Conservation (phyloP, 352 stramenopile genomes). For the Pythium pyrilobum region DNA sequence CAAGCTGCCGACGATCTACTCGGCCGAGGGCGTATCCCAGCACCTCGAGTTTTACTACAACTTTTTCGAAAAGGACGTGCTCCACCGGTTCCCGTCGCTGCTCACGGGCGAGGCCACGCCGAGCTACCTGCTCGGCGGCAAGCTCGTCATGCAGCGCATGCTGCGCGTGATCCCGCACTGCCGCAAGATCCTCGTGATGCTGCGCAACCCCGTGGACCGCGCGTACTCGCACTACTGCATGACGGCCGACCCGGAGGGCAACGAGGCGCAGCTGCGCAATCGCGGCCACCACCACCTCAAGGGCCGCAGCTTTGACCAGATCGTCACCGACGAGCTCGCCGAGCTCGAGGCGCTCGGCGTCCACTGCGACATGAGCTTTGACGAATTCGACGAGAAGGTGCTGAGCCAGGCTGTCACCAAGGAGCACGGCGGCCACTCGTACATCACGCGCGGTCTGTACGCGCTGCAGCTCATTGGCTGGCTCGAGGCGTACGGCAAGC, state of each 20-base stretch:
- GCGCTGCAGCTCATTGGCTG: constrained; percentile 92
- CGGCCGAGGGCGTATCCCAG: constrained; percentile 43
- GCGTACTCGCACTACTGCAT: constrained; percentile 90
- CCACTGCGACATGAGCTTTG: constrained; percentile 66
- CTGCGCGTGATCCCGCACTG: constrained; percentile 71
- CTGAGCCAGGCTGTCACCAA: constrained; percentile 37
- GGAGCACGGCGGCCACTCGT: constrained; percentile 78
- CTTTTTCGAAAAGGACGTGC: constrained; percentile 77
- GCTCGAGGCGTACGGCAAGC: constrained; percentile 83
- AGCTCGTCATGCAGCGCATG: constrained; percentile 66
- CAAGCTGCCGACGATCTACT: constrained; percentile 43
- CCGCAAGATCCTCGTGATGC: constrained; percentile 77
- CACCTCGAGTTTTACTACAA: constrained; percentile 77
- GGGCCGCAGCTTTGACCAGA: constrained; percentile 58
- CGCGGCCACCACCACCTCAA: constrained; percentile 67
- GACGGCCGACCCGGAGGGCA: constrained; percentile 73
- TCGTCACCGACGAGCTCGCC: constrained; percentile 67
- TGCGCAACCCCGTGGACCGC: constrained; percentile 79
- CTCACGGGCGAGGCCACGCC: constrained; percentile 92
- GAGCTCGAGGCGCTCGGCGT: constrained; percentile 56
- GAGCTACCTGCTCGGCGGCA: constrained; percentile 87
- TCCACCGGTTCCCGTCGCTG: constrained; percentile 87
- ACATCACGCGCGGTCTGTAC: constrained; percentile 90
- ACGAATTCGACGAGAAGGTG: constrained; percentile 63
- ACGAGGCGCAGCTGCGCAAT: constrained; percentile 70